A percentile compares a stretch with the other conserved stretches of the same genome.
Evolutionary conservation across 306 rosid species (phyloP).

Genomic region (Albizia julibrissin): DNA sequence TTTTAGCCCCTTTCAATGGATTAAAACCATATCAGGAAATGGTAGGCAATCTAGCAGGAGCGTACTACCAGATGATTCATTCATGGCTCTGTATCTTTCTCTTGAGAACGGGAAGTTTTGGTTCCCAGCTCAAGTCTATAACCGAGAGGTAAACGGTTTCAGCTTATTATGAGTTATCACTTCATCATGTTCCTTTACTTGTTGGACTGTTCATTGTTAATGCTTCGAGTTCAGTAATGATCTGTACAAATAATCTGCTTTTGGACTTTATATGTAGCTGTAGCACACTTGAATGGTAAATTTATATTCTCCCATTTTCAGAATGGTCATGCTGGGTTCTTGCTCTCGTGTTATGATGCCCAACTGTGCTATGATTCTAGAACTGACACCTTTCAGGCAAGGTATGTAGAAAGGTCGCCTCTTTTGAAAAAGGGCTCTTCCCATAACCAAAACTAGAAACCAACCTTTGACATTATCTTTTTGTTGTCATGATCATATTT

Average conservation of each 20-base stretch:
- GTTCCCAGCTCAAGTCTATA: constrained; percentile 98
- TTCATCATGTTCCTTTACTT: neutral
- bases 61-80: constrained; percentile 49
- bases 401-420: constrained; percentile 37
- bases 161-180: neutral
- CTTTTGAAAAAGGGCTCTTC: neutral
- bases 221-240: neutral
- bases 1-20: constrained; percentile 44
- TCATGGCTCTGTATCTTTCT: constrained; percentile 71
- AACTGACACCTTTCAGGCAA: constrained; percentile 57
- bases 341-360: constrained; percentile 76
- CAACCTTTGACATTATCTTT: neutral
- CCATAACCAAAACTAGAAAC: neutral
- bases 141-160: constrained; percentile 76
- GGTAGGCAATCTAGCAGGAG: constrained; percentile 25
- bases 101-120: constrained; percentile 80
- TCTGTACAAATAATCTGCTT: neutral
- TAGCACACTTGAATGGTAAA: neutral
- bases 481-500: neutral
- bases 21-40: constrained; percentile 43
- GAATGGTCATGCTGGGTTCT: constrained; percentile 66
- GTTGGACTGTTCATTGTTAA: neutral
- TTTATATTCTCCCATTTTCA: constrained; percentile 34
- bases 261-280: neutral
- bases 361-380: constrained; percentile 49